Evolutionary conservation across 768 basidiomycete species (phyloP), one percentile per base, ranked within the genome.

Genomic region (Trametes gibbosa): DNA sequence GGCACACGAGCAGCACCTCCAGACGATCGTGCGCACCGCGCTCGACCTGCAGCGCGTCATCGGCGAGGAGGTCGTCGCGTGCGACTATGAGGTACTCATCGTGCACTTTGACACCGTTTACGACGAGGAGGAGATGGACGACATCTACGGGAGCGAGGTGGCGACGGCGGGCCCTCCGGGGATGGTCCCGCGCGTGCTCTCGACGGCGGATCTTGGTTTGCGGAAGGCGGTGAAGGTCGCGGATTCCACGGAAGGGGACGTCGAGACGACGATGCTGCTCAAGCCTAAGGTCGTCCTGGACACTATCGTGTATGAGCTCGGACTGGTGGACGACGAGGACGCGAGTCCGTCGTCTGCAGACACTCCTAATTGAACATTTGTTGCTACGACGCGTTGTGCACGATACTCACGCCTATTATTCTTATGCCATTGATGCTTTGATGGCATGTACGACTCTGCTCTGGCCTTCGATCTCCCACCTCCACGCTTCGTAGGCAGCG

Each of bases 281-380:
- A 76, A 72, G 53, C 73, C 75, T 25, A 75, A 76, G 65, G 73
- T 76, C 13, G 75, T 74, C 4, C 67, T 76, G 25, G 74, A 76
- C 42, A 65, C 64, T 17, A 47, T 65, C 24, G 57, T 65, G 46
- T 62, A 65, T 34, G 64, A 65, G 45, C 58, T 65, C 8, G 64
- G 64, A 39, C 49, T 64, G 32, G 52, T 61, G n/a, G 63, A 64
- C 42, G 63, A 64, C 8, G 63, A 64, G 27, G 63, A 64, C 13
- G 29, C 46, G 32, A 51, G 43, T 17, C 45, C 56, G 4, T 24
- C 51, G n/a, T 16, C 50, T 25, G 47, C 47, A 0, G 54, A 48
- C 35, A 40, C 55, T 43, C 37, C 34, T 27, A 23, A 43, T 5
- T 61, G 45, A 32, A 25, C 24, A 29, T 27, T 5, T 10, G 25